These are phyloP conservation scores for Dendrobium huoshanense DNA, from an alignment of 106 monocot species.

Conservation along the genomic window DNA sequence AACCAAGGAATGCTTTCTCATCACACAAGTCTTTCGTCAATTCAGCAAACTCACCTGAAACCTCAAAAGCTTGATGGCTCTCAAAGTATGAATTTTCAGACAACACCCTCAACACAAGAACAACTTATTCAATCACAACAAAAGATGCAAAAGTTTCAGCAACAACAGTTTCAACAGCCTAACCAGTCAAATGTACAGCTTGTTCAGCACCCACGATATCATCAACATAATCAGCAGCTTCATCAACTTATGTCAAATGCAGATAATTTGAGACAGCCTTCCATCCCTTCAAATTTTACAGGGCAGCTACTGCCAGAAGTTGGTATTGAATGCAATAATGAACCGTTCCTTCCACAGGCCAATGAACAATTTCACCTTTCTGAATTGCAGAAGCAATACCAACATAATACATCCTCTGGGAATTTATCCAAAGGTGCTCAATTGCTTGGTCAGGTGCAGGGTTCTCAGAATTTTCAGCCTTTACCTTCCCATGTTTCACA, in stretches of 20 bases:
- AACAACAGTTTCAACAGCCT: slow-evolving; percentile 43
- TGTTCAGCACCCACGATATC: slow-evolving; percentile 29
- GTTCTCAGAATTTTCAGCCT: slow-evolving; percentile 38
- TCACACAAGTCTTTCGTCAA: slow-evolving; percentile 41
- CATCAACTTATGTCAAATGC: slow-evolving; percentile 36
- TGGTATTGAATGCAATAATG: slow-evolving; percentile 35
- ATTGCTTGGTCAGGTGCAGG: slow-evolving; percentile 31
- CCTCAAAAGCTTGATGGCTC: slow-evolving; percentile 49
- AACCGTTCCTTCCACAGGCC: slow-evolving; percentile 28
- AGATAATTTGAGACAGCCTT: slow-evolving; percentile 29
- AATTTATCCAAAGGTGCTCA: slow-evolving; percentile 30
- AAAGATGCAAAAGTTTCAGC: slow-evolving; percentile 39
- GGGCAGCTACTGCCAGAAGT: slow-evolving; percentile 40
- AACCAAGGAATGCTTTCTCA: slow-evolving; percentile 23
- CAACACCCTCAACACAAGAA: slow-evolving; percentile 33
- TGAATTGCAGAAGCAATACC: slow-evolving; percentile 41
- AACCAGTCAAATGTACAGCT: slow-evolving; percentile 36
- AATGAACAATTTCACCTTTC: slow-evolving; percentile 43
- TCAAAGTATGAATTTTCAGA: slow-evolving; percentile 64
- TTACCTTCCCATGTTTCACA: slow-evolving; percentile 38
- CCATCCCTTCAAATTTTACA: slow-evolving; percentile 28
- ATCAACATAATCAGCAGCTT: slow-evolving; percentile 31
- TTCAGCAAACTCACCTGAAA: slow-evolving; percentile 34
- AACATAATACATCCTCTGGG: slow-evolving; percentile 25
- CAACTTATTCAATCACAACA: slow-evolving; percentile 44